Percentiles rank a stretch among this genome's conserved stretches.
Conservation (phyloP, 1,284 basidiomycete species). For the Boletus semigastroideus region DNA sequence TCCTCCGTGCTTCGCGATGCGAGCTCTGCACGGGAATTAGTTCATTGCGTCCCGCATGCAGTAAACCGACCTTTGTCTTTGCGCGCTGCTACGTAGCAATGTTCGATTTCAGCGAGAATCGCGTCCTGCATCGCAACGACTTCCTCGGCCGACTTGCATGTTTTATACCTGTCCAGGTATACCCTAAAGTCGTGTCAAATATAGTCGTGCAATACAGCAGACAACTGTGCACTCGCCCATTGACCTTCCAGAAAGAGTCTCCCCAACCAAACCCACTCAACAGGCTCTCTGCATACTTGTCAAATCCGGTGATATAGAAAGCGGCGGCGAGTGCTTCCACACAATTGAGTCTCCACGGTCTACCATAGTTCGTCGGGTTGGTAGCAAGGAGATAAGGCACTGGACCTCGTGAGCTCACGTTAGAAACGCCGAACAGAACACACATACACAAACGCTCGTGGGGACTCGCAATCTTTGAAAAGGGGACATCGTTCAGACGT, state of each 20-base stretch:
- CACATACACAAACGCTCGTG: conserved; percentile 85
- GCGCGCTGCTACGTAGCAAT: conserved; percentile 27
- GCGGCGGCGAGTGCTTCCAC: conserved; percentile 92
- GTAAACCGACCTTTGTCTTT: conserved; percentile 18
- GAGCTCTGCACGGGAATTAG: conserved; percentile 8
- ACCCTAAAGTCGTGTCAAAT: conserved; percentile 35
- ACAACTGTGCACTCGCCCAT: conserved; percentile 47
- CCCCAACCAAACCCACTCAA: conserved; percentile 88
- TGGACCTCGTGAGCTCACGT: conserved; percentile 35
- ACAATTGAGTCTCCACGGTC: conserved; percentile 89
- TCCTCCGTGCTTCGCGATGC: conserved; percentile 22
- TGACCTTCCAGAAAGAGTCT: conserved; percentile 80
- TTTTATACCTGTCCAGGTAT: conserved; percentile 72
- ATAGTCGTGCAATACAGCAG: neutral
- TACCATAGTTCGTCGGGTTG: conserved; percentile 95
- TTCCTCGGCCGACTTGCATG: conserved; percentile 65
- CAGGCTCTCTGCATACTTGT: conserved; percentile 74
- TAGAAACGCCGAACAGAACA: neutral
- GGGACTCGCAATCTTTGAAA: conserved; percentile 89
- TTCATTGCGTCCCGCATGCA: neutral
- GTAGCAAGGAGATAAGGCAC: conserved; percentile 92
- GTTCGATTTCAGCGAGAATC: conserved; percentile 75
- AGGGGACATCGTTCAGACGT: conserved; percentile 90
- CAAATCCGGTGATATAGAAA: conserved; percentile 88
- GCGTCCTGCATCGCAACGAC: conserved; percentile 65